These are phyloP conservation scores for Talaromyces sp. DNA, from an alignment of 2,329 filamentous ascomycete species.

Conservation along the genomic window DNA sequence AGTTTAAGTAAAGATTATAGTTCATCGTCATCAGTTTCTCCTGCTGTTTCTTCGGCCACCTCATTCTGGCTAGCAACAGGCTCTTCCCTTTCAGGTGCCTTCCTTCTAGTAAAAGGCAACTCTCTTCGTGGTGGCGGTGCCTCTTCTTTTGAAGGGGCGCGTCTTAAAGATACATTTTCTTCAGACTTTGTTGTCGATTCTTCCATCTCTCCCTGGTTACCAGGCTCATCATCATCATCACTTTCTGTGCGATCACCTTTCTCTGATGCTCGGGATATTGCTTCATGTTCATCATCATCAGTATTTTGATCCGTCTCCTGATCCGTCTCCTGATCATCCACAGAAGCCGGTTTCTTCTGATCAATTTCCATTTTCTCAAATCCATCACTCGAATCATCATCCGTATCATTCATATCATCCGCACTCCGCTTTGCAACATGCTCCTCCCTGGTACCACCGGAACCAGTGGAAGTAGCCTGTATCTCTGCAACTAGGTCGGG, in stretches of 20 bases:
- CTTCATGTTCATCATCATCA: slow-evolving; percentile 29
- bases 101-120: slow-evolving; percentile 42
- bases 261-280: slow-evolving; percentile 38
- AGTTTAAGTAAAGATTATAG: slow-evolving; percentile 24
- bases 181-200: not conserved
- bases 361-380: slow-evolving; percentile 45
- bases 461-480: slow-evolving; percentile 20
- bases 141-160: slow-evolving; percentile 5
- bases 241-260: slow-evolving; percentile 34
- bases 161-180: not conserved
- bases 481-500: slow-evolving; percentile 31
- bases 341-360: slow-evolving; percentile 11
- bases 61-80: slow-evolving; percentile 8
- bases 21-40: slow-evolving; percentile 49
- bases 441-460: slow-evolving; percentile 17
- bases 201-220: not conserved
- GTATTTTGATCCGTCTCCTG: slow-evolving; percentile 21
- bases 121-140: slow-evolving; percentile 44
- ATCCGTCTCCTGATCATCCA: not conserved
- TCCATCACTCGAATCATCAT: slow-evolving; percentile 35
- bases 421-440: slow-evolving; percentile 33
- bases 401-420: slow-evolving; percentile 20
- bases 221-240: slow-evolving; percentile 35
- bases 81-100: slow-evolving; percentile 7
- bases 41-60: slow-evolving; percentile 30